Conservation (phyloP, 2,329 filamentous ascomycete species). For the Metarhizium humberi region DNA sequence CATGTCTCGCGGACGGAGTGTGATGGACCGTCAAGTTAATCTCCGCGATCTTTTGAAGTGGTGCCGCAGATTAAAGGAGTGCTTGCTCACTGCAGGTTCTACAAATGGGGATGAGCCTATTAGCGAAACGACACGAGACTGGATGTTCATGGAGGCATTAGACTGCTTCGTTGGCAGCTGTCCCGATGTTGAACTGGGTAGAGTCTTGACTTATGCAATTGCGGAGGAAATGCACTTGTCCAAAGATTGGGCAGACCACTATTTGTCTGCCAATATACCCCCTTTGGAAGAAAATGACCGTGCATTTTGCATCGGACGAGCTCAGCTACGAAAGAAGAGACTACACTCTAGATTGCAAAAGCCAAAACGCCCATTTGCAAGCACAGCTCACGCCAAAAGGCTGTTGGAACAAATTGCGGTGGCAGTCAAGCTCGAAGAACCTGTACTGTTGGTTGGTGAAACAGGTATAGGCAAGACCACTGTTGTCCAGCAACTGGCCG, state of each 20-base stretch:
- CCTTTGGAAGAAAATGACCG: constrained; percentile 51
- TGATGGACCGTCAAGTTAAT: constrained; percentile 46
- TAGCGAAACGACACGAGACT: constrained; percentile 62
- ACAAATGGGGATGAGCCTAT: constrained; percentile 61
- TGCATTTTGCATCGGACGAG: constrained; percentile 57
- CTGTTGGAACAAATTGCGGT: constrained; percentile 83
- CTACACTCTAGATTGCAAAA: constrained; percentile 37
- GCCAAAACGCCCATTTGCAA: constrained; percentile 67
- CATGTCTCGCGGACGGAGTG: constrained; percentile 29
- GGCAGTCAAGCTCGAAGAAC: constrained; percentile 75
- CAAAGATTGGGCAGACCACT: constrained; percentile 70
- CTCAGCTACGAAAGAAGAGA: constrained; percentile 49
- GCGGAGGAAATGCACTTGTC: constrained; percentile 84
- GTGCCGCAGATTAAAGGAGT: constrained; percentile 65
- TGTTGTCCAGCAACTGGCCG: constrained; percentile 84
- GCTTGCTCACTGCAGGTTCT: constrained; percentile 52
- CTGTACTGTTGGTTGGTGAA: constrained; percentile 90
- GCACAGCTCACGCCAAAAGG: constrained; percentile 73
- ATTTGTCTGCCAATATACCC: constrained; percentile 64
- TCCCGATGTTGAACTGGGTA: constrained; percentile 53
- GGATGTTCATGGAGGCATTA: constrained; percentile 86
- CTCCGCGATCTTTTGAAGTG: constrained; percentile 84
- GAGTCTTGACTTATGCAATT: constrained; percentile 56
- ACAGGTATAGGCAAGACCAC: constrained; percentile 98
- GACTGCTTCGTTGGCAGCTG: constrained; percentile 86